These are phyloP conservation scores for Brassica rapa DNA, from an alignment of 345 rosid genomes.

Conservation along the genomic window DNA sequence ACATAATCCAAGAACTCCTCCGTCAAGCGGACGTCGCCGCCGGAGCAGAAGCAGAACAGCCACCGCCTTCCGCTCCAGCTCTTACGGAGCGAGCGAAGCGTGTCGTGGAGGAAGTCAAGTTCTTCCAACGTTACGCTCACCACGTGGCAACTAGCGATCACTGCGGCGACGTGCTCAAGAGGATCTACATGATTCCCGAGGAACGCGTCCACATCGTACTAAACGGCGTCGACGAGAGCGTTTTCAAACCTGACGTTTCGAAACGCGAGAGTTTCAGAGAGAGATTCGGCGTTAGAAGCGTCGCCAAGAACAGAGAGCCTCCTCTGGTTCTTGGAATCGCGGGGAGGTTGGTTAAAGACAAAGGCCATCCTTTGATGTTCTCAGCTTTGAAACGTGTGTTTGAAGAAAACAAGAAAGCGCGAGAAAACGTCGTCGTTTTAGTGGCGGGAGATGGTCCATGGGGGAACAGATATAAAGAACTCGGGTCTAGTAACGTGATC, in stretches of 20 bases:
- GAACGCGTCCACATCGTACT: constrained; percentile 86
- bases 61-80: constrained; percentile 53
- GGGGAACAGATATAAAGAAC: constrained; percentile 74
- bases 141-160: constrained; percentile 96
- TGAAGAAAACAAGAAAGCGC: constrained; percentile 55
- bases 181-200: constrained; percentile 92
- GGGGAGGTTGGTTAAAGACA: constrained; percentile 90
- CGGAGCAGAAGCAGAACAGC: constrained; percentile 36
- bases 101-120: constrained; percentile 83
- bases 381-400: constrained; percentile 72
- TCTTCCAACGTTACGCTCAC: constrained; percentile 78
- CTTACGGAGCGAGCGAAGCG: constrained; percentile 58
- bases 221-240: constrained; percentile 76
- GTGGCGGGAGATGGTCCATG: constrained; percentile 98
- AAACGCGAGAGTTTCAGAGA: constrained; percentile 53
- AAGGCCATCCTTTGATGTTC: constrained; percentile 86
- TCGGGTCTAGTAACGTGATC: constrained; percentile 49
- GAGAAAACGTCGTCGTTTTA: constrained; percentile 52
- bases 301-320: constrained; percentile 34
- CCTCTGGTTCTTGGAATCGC: constrained; percentile 74
- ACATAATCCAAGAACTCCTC: constrained; percentile 81
- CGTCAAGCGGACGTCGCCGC: constrained; percentile 39
- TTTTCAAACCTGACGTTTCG: constrained; percentile 60
- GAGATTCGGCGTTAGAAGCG: constrained; percentile 56
- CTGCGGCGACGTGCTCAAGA: constrained; percentile 78